Evolutionary conservation across 257 asterid genomes (phyloP).

Genomic region (Solanum acaule): DNA sequence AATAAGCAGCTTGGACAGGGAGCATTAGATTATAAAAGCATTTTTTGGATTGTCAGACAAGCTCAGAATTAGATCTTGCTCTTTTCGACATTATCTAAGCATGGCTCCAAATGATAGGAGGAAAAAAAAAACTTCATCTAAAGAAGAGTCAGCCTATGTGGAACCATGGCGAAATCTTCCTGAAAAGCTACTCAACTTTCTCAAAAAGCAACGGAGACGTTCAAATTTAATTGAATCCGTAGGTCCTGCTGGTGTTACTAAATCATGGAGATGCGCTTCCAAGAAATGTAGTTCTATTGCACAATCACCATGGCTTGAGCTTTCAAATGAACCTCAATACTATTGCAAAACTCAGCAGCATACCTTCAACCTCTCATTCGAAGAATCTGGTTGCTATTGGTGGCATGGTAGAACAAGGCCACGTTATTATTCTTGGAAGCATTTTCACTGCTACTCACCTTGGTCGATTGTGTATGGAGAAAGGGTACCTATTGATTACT

Average conservation of each 20-base stretch:
- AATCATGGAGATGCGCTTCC: background rate
- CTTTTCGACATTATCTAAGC: background rate
- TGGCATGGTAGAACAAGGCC: background rate
- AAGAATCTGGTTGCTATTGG: background rate
- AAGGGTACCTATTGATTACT: background rate
- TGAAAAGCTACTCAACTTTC: background rate
- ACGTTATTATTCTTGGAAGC: background rate
- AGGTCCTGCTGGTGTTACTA: slow-evolving; percentile 1
- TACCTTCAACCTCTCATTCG: background rate
- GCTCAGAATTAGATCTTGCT: background rate
- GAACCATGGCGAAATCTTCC: slow-evolving; percentile 3
- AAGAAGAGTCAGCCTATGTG: background rate
- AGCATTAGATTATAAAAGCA: background rate
- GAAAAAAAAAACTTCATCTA: background rate
- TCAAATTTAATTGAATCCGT: background rate
- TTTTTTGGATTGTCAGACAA: background rate
- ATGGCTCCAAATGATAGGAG: background rate
- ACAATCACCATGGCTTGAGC: background rate
- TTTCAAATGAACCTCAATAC: background rate
- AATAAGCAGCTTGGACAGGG: background rate
- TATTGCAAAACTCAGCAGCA: background rate
- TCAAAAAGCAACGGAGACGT: background rate
- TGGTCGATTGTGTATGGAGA: background rate
- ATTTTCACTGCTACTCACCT: background rate
- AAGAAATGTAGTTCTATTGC: background rate